A percentile compares a stretch with the other conserved stretches of the same genome.
phyloP scores from a whole-genome alignment of 208 protist species.

The Acanthamoeba culbertsoni region DNA sequence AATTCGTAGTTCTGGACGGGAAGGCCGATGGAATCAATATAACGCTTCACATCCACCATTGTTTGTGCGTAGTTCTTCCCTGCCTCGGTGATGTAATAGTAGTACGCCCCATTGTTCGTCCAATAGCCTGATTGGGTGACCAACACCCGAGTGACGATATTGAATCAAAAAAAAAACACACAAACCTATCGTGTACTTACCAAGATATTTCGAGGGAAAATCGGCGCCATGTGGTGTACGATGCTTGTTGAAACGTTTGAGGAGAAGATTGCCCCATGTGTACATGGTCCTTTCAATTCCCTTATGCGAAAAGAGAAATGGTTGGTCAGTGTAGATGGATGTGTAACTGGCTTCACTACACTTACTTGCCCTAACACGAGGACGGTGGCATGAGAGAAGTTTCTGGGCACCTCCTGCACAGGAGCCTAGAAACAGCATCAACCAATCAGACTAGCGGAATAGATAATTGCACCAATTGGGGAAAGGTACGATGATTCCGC shows the following conservation, averaged over 20 bases:
- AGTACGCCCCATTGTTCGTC: conserved; percentile 51
- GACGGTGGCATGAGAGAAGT: neutral
- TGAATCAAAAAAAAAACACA: neutral
- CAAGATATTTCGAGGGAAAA: neutral
- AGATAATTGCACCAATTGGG: neutral
- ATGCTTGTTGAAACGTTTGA: neutral
- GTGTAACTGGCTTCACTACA: too few relatives aligned
- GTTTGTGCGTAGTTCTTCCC: conserved; percentile 33
- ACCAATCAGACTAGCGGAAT: too few relatives aligned
- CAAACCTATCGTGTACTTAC: too few relatives aligned
- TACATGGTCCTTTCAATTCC: neutral
- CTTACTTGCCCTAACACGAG: neutral
- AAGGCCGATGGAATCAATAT: neutral
- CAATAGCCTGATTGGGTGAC: neutral
- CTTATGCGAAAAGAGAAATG: too few relatives aligned
- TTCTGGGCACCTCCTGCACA: neutral
- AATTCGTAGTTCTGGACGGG: conserved; percentile 26
- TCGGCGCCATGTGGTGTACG: neutral
- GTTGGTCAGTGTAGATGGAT: too few relatives aligned
- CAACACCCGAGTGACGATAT: neutral
- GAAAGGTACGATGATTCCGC: neutral
- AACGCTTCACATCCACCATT: neutral
- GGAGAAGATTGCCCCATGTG: neutral
- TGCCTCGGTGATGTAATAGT: conserved; percentile 43
- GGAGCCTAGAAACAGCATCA: too few relatives aligned